phyloP scores from a whole-genome alignment of 768 basidiomycete species.

The Termitomyces sp. region DNA sequence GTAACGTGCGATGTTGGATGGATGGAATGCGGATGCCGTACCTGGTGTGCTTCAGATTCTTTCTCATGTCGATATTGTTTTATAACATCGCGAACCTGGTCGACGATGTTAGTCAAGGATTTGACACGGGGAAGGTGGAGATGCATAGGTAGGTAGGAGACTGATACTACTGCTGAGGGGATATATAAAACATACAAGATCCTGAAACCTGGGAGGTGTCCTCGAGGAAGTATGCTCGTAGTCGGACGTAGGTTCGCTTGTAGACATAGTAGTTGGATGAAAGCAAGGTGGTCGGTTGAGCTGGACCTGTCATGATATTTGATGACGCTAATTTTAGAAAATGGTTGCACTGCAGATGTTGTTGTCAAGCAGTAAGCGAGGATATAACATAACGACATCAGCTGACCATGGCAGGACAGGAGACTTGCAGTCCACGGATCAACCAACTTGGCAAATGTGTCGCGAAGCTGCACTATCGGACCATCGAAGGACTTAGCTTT shows the following conservation, averaged over 20 bases:
- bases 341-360: neutral
- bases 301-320: neutral
- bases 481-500: neutral
- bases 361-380: neutral
- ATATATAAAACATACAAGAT: constrained; percentile 14
- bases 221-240: constrained; percentile 9
- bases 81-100: constrained; percentile 66
- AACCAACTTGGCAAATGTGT: neutral
- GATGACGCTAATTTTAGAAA: constrained; percentile 7
- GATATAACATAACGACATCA: neutral
- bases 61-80: constrained; percentile 68
- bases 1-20: neutral
- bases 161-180: neutral
- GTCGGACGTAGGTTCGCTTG: constrained; percentile 5
- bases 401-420: neutral
- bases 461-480: neutral
- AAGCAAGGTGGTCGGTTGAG: neutral
- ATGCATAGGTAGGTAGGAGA: constrained; percentile 27
- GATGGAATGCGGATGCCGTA: constrained; percentile 19
- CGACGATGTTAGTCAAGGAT: constrained; percentile 39
- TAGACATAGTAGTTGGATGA: constrained; percentile 6
- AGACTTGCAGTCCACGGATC: neutral
- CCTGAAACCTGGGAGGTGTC: constrained; percentile 15
- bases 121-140: constrained; percentile 39
- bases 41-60: constrained; percentile 87